These are phyloP conservation scores for Viola odorata DNA, from an alignment of 345 rosid genomes.

Conservation along the genomic window DNA sequence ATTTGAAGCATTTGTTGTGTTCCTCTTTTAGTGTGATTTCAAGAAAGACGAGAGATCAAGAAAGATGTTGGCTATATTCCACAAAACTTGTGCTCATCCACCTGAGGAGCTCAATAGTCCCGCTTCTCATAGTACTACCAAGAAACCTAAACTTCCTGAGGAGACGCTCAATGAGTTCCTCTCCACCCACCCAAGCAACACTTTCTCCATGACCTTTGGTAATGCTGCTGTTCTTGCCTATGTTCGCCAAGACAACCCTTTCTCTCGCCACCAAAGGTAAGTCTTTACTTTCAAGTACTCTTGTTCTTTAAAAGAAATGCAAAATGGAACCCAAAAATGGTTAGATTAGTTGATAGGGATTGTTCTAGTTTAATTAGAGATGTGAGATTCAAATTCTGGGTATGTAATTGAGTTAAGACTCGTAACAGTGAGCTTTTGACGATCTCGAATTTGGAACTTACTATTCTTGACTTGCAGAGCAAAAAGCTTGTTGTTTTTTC, in stretches of 20 bases:
- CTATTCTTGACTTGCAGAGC: too few relatives aligned
- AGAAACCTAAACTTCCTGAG: conserved; percentile 21
- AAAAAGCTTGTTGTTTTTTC: too few relatives aligned
- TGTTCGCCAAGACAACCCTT: conserved; percentile 12
- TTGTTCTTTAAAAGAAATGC: background rate
- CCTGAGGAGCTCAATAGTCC: conserved; percentile 30
- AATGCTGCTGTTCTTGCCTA: conserved; percentile 25
- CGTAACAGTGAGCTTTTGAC: too few relatives aligned
- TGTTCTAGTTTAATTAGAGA: too few relatives aligned
- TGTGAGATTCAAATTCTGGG: too few relatives aligned
- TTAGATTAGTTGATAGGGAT: too few relatives aligned
- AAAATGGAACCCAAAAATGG: too few relatives aligned
- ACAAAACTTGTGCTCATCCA: conserved; percentile 25
- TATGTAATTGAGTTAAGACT: too few relatives aligned
- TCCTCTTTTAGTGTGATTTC: background rate
- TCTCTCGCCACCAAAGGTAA: conserved; percentile 10
- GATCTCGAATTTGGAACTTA: too few relatives aligned
- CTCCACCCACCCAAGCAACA: conserved; percentile 13
- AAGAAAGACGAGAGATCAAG: background rate
- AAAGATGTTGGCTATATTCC: conserved; percentile 27
- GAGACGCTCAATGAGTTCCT: conserved; percentile 20
- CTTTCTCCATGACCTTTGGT: conserved; percentile 20
- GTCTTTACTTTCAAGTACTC: background rate
- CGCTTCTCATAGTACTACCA: conserved; percentile 7
- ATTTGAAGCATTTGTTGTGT: background rate